Base-by-base conservation (phyloP, 2,329 filamentous ascomycete species). In the Hypomyces rosellus region DNA sequence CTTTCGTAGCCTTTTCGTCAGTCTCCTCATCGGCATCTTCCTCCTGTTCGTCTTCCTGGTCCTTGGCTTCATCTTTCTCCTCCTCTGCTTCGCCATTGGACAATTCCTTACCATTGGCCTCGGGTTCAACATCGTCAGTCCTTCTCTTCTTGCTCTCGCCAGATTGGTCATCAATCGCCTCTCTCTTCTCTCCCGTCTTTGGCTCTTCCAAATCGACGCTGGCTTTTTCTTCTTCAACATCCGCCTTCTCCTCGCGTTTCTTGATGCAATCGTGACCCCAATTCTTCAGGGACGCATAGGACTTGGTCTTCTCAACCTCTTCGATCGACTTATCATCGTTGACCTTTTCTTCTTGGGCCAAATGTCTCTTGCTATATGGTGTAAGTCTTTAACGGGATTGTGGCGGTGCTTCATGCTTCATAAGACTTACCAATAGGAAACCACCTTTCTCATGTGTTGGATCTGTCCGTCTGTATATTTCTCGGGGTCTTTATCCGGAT, bases 381-480 rank as follows among this genome's bases (percentile, higher is more conserved):
- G 13, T 38, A n/a, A 38, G 36, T 16, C 25, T 30, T 30, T 30
- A 30, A 11, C 25, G 25, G 25, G 25, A 30, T 8, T 30, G 6
- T 30, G 6, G 25, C 25, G 2, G 8, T n/a, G 16, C 2, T 38
- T 38, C 36, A 13, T 34, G 16, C 4, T 40, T 9, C 1, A 6
- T n/a, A 12, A 20, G 45, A 54, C 66, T 39, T 55, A 72, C 69
- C 78, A 83, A 55, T 85, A 85, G 0, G 81, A 72, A 1, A 84
- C 81, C 0, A 85, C 82, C 55, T 74, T 77, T 45, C 81, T 71
- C 80, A 84, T 84, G 55, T 84, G 82, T 44, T 73, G 65, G 16
- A 85, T 54, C 49, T 73, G 68, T 6, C 74, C 73, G 3, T 82
- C 73, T 0, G 75, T 74, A 61, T 86, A 86, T 51, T 76, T 73